Base-by-base conservation (phyloP, 108 stramenopile genomes). In the Fistulifera solaris region DNA sequence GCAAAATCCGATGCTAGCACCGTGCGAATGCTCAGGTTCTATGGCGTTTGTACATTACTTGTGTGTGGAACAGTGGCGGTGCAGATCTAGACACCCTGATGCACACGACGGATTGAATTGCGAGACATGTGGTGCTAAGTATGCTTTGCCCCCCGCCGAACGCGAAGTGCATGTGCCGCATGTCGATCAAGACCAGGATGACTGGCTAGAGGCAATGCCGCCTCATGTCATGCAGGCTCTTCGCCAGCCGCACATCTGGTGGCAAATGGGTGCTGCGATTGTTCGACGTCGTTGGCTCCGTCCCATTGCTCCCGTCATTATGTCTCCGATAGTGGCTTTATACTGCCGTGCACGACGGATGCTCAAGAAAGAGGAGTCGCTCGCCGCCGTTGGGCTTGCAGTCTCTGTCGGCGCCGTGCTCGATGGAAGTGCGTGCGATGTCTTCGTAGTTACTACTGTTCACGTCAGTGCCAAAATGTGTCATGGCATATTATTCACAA, bases 401-500 rank as follows among this genome's bases (percentile, higher is more conserved):
- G 86, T 54, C 52, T 93, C 5, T 93, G 92, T 61, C 77, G 83
- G 1, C 68, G 87, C 16, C 59, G 92, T 35, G 92, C 92, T 22
- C 56, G 87, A 28, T 93, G 92, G 92, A 93, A 93, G 75, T 93
- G 92, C 46, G 92, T 93, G 21, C 72, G 92, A 7, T 93, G 92
- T 52, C 72, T 93, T 35, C 73, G 92, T 17, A 80, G 77, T 45
- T 93, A 93, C 54, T 93, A 93, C 54, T 93, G 92, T 70, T 83
- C 81, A 35, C 56, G 92, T 21, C 87, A 93, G 44, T 93, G 92
- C 62, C 90, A 93, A 62, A 93, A 93, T 70, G 87, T 93, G 15
- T 81, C 83, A 41, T 93, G 92, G 92, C 92, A 93, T 57, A 86
- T 93, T 66, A 81, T 89, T 27, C 92, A 93, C 66, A 93, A 93